Conservation (phyloP, 495 filamentous ascomycete genomes). For the Bombardia bombarda region DNA sequence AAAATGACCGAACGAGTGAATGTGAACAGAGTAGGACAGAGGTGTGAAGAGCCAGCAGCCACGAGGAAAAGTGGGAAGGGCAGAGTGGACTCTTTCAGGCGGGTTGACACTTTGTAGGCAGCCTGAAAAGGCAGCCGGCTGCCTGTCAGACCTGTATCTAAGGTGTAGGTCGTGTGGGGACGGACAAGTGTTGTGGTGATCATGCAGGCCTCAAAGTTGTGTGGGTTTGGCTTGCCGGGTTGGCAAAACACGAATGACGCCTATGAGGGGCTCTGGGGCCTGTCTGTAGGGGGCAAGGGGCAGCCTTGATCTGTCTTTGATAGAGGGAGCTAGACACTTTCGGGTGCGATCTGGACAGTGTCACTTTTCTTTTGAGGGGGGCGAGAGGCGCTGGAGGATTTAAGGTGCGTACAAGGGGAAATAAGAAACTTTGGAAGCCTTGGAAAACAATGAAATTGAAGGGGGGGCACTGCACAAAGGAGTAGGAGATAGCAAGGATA, state of each 20-base stretch:
- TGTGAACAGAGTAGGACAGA: background rate
- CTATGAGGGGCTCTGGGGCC: conserved; percentile 13
- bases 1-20: background rate
- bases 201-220: conserved; percentile 21
- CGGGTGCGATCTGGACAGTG: background rate
- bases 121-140: too few species aligned
- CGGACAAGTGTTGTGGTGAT: conserved; percentile 20
- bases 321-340: background rate
- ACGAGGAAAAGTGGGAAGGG: too few species aligned
- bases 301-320: background rate
- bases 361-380: conserved; percentile 2
- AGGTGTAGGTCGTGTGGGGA: conserved; percentile 11
- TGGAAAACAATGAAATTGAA: too few species aligned
- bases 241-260: conserved; percentile 18
- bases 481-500: too few species aligned
- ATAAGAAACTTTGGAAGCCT: conserved; percentile 1
- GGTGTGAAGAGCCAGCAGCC: too few species aligned
- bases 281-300: conserved; percentile 1
- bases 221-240: conserved; percentile 13
- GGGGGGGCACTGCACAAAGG: too few species aligned
- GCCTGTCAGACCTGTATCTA: too few species aligned
- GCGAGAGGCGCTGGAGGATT: conserved; percentile 1
- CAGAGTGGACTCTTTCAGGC: too few species aligned
- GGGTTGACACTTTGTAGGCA: too few species aligned
- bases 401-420: background rate